Percentiles rank a stretch among this genome's conserved stretches.
phyloP scores from a whole-genome alignment of 2,329 filamentous ascomycete species.

The Colletotrichum lini region DNA sequence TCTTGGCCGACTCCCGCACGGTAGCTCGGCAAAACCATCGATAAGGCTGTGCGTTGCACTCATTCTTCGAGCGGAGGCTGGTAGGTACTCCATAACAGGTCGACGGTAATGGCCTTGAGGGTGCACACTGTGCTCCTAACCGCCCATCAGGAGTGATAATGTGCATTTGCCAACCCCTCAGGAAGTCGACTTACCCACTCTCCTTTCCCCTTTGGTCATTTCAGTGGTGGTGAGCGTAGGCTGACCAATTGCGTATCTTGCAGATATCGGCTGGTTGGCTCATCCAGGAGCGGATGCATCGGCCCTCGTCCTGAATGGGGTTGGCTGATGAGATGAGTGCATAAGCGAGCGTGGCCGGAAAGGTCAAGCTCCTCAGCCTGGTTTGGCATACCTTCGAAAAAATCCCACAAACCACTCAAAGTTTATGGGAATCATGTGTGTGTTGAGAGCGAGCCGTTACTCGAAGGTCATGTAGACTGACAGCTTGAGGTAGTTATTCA shows the following conservation, averaged over 20 bases:
- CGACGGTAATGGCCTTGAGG: background rate
- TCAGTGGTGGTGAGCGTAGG: conserved; percentile 1
- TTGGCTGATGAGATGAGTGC: conserved; percentile 2
- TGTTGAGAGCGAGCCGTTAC: background rate
- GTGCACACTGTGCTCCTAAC: conserved; percentile 5
- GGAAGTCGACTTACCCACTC: background rate
- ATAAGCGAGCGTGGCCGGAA: conserved; percentile 1
- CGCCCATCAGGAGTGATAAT: background rate
- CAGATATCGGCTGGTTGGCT: conserved; percentile 5
- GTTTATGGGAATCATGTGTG: conserved; percentile 4
- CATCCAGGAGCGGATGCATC: conserved; percentile 5
- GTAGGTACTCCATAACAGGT: conserved; percentile 4
- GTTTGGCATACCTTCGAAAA: background rate
- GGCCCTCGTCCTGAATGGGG: background rate
- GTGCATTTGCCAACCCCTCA: conserved; percentile 7
- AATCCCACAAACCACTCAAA: background rate
- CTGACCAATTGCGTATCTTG: conserved; percentile 11
- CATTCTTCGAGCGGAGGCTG: conserved; percentile 4
- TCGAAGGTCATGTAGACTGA: background rate
- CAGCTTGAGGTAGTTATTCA: background rate
- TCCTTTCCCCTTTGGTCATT: background rate
- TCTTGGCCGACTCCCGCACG: background rate
- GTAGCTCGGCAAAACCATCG: background rate
- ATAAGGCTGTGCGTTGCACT: conserved; percentile 4
- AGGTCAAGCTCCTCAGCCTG: background rate